A percentile compares a stretch with the other conserved stretches of the same genome.
Conservation (phyloP, 1,284 basidiomycete species). For the Mycosarcoma mackinlayi region DNA sequence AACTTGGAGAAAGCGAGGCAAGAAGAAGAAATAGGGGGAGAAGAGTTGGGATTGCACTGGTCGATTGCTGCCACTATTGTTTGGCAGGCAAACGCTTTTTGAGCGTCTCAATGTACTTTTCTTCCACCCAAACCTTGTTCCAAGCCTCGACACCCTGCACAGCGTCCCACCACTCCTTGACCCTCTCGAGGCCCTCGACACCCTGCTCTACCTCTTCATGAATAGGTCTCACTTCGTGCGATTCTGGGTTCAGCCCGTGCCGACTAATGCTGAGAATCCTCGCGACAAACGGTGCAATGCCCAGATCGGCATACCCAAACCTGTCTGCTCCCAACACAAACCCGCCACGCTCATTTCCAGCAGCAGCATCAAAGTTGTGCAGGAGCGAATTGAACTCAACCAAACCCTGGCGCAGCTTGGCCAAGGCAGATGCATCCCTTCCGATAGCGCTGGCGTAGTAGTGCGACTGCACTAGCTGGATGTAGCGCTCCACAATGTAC, state of each 20-base stretch:
- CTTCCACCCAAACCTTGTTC: constrained; percentile 19
- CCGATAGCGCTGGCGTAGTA: constrained; percentile 1
- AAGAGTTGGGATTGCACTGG: too few species aligned
- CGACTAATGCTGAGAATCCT: constrained; percentile 2
- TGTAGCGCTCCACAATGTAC: constrained; percentile 24
- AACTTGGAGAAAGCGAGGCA: too few species aligned
- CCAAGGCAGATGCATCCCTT: background rate
- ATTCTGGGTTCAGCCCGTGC: background rate
- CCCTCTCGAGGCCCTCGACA: constrained; percentile 4
- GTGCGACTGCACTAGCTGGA: constrained; percentile 21
- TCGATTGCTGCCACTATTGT: background rate
- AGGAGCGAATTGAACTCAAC: constrained; percentile 9
- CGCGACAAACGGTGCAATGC: constrained; percentile 16
- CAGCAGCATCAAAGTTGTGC: background rate
- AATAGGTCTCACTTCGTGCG: background rate
- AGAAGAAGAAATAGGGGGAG: background rate
- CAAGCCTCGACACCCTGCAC: constrained; percentile 6
- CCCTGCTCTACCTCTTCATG: constrained; percentile 10
- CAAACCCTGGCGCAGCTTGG: constrained; percentile 2
- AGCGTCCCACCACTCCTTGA: constrained; percentile 22
- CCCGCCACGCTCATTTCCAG: background rate
- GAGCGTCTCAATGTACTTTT: constrained; percentile 4
- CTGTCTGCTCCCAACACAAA: constrained; percentile 5
- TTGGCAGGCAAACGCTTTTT: background rate
- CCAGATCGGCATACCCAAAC: constrained; percentile 24